Evolutionary conservation across 768 basidiomycete genomes (phyloP), one percentile per base, ranked within the genome.

Genomic region (Rossbeevera mucosa): DNA sequence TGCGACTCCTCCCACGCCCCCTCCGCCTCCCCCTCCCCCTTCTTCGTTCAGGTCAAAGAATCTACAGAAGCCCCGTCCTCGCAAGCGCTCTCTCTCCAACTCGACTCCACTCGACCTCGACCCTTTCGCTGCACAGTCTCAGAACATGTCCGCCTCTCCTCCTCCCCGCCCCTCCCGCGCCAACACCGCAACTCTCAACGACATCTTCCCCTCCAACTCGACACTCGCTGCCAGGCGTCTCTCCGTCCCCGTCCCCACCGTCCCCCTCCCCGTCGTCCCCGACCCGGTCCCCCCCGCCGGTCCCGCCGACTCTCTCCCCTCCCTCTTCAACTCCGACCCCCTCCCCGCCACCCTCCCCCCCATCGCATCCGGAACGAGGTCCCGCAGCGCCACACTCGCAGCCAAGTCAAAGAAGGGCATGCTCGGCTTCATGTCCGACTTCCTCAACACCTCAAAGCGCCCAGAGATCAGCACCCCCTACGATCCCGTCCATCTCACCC

Each of bases 401-500:
- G 63, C 65, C 20, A 78, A 78, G 54, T 70, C 75, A 14, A 79
- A 79, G 67, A 87, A 85, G 71, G 82, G 87, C 56, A 81, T 90
- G 66, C 62, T 79, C 21, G 73, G 71, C 26, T 77, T 78, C 68
- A 78, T 91, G 63, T 79, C 86, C 36, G 84, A 90, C 65, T 84
- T 92, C 60, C 84, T 91, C 70, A 85, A 80, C 65, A 76, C 80
- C 51, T 79, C 80, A 33, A 91, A 89, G 61, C 81, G 87, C 12
- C 83, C 81, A 13, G 93, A 95, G 72, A 98, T 99, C 76, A 93
- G 91, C 67, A 94, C 94, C 0, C 96, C 96, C 0, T 98, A 95
- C 68, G 96, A 99, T 72, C 96, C 96, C 28, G 95, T 98, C 33
- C 95, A 98, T 74, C 87, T 99, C 64, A 98, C 96, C 3, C 96